Conservation (phyloP, 1,284 basidiomycete genomes). For the Rhodotorula sp. region DNA sequence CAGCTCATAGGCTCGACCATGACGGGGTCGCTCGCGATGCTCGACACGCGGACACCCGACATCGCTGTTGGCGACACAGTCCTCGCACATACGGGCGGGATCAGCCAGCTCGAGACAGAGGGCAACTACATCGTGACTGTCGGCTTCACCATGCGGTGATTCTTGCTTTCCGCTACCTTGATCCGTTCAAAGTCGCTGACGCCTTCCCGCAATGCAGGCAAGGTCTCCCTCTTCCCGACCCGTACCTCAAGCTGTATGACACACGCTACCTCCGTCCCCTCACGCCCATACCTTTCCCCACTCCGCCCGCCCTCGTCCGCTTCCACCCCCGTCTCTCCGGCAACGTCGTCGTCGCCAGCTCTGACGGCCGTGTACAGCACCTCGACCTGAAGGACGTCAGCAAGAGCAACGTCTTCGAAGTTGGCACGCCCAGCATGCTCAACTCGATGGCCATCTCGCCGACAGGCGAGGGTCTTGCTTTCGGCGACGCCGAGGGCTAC, state of each 20-base stretch:
- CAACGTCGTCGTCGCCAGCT: slow-evolving; percentile 76
- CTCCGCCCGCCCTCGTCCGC: slow-evolving; percentile 83
- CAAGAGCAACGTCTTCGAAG: slow-evolving; percentile 69
- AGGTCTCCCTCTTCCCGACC: slow-evolving; percentile 84
- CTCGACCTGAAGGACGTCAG: slow-evolving; percentile 76
- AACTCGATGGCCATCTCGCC: slow-evolving; percentile 81
- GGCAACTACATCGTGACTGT: slow-evolving; percentile 81
- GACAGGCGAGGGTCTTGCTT: slow-evolving; percentile 84
- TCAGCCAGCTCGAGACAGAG: slow-evolving; percentile 76
- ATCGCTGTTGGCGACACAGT: slow-evolving; percentile 52
- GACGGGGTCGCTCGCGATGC: slow-evolving; percentile 40
- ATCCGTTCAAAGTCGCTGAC: neutral
- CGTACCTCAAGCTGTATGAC: slow-evolving; percentile 91
- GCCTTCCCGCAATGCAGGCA: slow-evolving; percentile 59
- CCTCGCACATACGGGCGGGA: slow-evolving; percentile 75
- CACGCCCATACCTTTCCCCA: slow-evolving; percentile 81
- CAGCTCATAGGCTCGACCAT: slow-evolving; percentile 42
- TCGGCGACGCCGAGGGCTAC: slow-evolving; percentile 83
- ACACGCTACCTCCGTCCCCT: slow-evolving; percentile 76
- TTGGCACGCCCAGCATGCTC: slow-evolving; percentile 67
- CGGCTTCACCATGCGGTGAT: slow-evolving; percentile 78
- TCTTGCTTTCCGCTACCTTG: neutral
- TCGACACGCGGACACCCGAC: slow-evolving; percentile 42
- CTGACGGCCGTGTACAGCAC: slow-evolving; percentile 84
- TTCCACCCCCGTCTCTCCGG: slow-evolving; percentile 77